Percentiles rank a stretch among this genome's conserved stretches.
Conservation (phyloP, 345 rosid species). For the Eucalyptus pauciflora region DNA sequence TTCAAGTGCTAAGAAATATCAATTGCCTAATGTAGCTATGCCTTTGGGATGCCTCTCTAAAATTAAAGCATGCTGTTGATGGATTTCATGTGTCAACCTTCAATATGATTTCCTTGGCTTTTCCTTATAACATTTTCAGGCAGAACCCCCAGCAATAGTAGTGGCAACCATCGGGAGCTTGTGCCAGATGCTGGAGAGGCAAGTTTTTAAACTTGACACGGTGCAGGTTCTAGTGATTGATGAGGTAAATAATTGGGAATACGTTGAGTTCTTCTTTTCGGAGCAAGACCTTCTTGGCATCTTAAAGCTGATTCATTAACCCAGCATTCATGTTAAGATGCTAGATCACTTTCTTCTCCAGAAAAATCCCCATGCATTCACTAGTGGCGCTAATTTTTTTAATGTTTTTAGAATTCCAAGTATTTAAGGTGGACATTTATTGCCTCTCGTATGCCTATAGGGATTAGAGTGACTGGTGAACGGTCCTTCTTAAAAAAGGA, state of each 20-base stretch:
- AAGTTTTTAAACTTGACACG: constrained; percentile 56
- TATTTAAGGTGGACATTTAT: background rate
- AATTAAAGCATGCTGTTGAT: background rate
- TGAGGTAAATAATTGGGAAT: constrained; percentile 41
- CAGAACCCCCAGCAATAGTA: constrained; percentile 84
- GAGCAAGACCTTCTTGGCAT: background rate
- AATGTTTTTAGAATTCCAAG: background rate
- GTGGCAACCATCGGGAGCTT: constrained; percentile 79
- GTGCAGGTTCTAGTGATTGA: constrained; percentile 71
- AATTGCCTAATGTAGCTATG: background rate
- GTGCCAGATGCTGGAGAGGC: constrained; percentile 78
- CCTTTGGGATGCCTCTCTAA: background rate
- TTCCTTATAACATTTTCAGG: constrained; percentile 27
- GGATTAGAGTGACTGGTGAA: background rate
- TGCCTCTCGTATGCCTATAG: background rate
- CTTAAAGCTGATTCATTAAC: background rate
- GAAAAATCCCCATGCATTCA: background rate
- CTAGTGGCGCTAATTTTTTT: background rate
- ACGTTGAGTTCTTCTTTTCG: background rate
- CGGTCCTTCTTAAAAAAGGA: background rate
- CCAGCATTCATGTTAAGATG: background rate
- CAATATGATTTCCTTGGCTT: background rate
- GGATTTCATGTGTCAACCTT: background rate
- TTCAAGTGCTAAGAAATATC: background rate
- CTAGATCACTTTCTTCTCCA: background rate